Base-by-base conservation (phyloP, 2,329 filamentous ascomycete species). In the Cordyceps fumosorosea region DNA sequence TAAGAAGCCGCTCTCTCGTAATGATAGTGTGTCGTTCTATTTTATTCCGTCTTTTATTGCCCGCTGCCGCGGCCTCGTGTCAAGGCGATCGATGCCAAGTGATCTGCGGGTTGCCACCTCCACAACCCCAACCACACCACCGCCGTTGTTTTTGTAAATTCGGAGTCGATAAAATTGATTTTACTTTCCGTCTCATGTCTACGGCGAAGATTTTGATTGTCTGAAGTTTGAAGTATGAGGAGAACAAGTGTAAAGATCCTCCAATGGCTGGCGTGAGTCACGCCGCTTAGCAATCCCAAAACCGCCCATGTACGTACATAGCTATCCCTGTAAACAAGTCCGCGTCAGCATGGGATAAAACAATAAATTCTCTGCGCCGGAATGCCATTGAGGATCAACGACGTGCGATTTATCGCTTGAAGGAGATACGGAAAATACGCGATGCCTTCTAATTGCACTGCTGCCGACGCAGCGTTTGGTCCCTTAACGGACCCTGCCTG, bases 381-480 rank as follows among this genome's bases (percentile, higher is more conserved):
- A 29, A 37, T 20, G 37, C 37, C 22, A 34, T 20, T 29, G 37
- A 42, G 26, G 32, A 29, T 8, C 16, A 26, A 26, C 52, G n/a
- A 54, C 4, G 12, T 11, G 24, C 24, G 18, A 5, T 26, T 40
- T 40, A 18, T 12, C 20, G n/a, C 24, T 42, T 4, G 20, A 44
- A 29, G 29, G 29, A 29, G 29, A 29, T 7, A 7, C 29, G 29
- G 22, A 26, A 37, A n/a, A 5, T 6, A 29, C 20, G 10, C 29
- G 22, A 40, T 59, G 56, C 10, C 56, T 47, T 12, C 32, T 11
- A 50, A 55, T 22, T 61, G 58, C 12, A 42, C 42, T 16, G 10
- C 58, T 16, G 60, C 54, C 12, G 60, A 62, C 47, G 54, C 55
- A 11, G 14, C 45, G 14, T 62, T 58, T 29, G 60, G 54, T 12